Conservation (phyloP, 805 yeast species). For the Candida tammaniensis region DNA sequence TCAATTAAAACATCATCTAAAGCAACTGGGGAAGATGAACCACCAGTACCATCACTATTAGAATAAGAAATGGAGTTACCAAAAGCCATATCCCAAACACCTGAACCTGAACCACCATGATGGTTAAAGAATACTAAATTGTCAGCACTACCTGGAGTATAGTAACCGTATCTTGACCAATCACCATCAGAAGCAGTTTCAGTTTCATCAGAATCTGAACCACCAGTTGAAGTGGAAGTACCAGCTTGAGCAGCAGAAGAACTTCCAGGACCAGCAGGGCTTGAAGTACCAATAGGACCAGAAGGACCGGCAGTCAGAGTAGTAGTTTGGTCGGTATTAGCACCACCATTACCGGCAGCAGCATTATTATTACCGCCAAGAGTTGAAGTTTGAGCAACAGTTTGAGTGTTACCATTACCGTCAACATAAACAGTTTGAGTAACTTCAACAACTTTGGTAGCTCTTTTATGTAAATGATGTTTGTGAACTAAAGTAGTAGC, state of each 20-base stretch:
- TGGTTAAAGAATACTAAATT: conserved; percentile 84
- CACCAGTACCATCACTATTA: conserved; percentile 72
- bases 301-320: no score
- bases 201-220: conserved; percentile 39
- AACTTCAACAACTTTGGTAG: conserved; percentile 64
- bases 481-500: conserved; percentile 41
- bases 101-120: conserved; percentile 86
- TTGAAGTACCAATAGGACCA: no score
- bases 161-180: conserved; percentile 80
- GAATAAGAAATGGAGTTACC: conserved; percentile 92
- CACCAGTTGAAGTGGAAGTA: conserved; percentile 19
- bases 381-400: conserved; percentile 20
- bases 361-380: conserved; percentile 14
- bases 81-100: conserved; percentile 80
- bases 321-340: conserved; percentile 35
- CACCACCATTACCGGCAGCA: conserved; percentile 43
- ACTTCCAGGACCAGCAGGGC: conserved; percentile 24
- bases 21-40: conserved; percentile 66
- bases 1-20: conserved; percentile 64
- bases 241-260: conserved; percentile 20
- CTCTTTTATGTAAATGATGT: conserved; percentile 57
- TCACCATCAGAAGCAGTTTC: conserved; percentile 44
- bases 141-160: conserved; percentile 64
- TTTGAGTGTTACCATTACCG: conserved; percentile 44
- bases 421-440: conserved; percentile 78